Conservation (phyloP, 257 asterid species). For the Nemophila menziesii region DNA sequence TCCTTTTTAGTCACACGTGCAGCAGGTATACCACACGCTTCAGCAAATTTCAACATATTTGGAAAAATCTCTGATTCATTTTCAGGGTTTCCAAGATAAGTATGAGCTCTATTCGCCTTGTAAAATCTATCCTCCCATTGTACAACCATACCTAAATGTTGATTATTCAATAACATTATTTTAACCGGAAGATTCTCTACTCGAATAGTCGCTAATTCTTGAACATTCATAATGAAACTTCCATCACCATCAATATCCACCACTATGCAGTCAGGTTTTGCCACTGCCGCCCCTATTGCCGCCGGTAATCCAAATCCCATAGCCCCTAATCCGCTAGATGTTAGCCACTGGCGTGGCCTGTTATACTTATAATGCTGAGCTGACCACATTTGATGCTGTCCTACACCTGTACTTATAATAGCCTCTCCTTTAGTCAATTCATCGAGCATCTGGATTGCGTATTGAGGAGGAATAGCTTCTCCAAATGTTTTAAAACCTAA, state of each 20-base stretch:
- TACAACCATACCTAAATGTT: slow-evolving; percentile 78
- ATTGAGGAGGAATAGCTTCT: slow-evolving; percentile 70
- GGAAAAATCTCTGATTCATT: slow-evolving; percentile 55
- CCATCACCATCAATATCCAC: slow-evolving; percentile 92
- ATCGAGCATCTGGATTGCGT: slow-evolving; percentile 59
- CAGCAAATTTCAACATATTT: slow-evolving; percentile 58
- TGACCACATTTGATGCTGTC: slow-evolving; percentile 95
- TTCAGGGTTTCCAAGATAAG: slow-evolving; percentile 65
- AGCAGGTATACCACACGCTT: slow-evolving; percentile 60
- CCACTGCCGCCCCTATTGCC: slow-evolving; percentile 78
- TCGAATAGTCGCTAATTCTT: slow-evolving; percentile 58
- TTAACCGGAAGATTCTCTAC: slow-evolving; percentile 74
- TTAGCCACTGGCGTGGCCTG: slow-evolving; percentile 62
- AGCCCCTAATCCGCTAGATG: slow-evolving; percentile 73
- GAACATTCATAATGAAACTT: slow-evolving; percentile 79
- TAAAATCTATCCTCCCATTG: slow-evolving; percentile 90
- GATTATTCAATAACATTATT: slow-evolving; percentile 67
- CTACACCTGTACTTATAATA: slow-evolving; percentile 66
- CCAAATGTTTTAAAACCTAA: slow-evolving; percentile 45
- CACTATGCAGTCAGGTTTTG: slow-evolving; percentile 55
- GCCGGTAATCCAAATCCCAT: slow-evolving; percentile 89
- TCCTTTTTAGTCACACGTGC: slow-evolving; percentile 45
- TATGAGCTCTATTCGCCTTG: slow-evolving; percentile 70
- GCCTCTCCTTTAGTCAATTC: slow-evolving; percentile 68
- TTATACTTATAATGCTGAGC: slow-evolving; percentile 76